A percentile compares a stretch with the other conserved stretches of the same genome.
Evolutionary conservation across 129 eudicot species (phyloP).

Genomic region (Sambucus nigra): DNA sequence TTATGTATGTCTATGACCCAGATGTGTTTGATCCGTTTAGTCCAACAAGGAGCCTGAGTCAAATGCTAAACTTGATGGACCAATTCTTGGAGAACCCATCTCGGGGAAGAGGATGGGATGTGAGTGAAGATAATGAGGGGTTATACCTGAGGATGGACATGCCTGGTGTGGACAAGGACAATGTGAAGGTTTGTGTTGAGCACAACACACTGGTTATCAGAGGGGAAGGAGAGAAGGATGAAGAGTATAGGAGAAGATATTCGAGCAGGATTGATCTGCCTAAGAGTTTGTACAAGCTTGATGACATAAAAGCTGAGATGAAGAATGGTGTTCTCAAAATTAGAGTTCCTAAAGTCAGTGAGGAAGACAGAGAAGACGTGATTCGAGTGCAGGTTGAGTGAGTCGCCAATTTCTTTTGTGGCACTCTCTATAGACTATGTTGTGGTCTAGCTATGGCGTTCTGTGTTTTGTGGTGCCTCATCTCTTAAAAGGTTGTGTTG

Average conservation of each 20-base stretch:
- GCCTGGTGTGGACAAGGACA: conserved; percentile 74
- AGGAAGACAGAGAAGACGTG: conserved; percentile 60
- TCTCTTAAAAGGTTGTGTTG: too few species aligned
- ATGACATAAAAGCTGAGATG: conserved; percentile 70
- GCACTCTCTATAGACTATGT: too few species aligned
- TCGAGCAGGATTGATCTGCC: conserved; percentile 49
- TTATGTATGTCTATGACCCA: background rate
- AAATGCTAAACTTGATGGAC: conserved; percentile 62
- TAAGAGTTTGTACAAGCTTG: conserved; percentile 27
- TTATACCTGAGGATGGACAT: conserved; percentile 46
- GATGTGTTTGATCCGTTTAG: conserved; percentile 53
- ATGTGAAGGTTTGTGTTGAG: conserved; percentile 57
- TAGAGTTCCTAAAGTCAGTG: conserved; percentile 48
- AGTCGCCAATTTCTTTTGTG: too few species aligned
- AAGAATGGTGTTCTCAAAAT: conserved; percentile 67
- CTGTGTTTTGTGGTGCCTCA: too few species aligned
- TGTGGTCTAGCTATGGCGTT: too few species aligned
- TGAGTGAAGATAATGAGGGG: conserved; percentile 32
- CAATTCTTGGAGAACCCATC: conserved; percentile 38
- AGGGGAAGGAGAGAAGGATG: conserved; percentile 41
- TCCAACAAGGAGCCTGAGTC: conserved; percentile 48
- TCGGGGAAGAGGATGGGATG: conserved; percentile 46
- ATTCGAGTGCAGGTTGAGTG: conserved; percentile 21
- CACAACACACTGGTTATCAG: conserved; percentile 41
- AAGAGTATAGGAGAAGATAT: conserved; percentile 36